Percentiles rank a stretch among this genome's conserved stretches.
Evolutionary conservation across 2,329 filamentous ascomycete species (phyloP).

Genomic region (Epichloe elymi): DNA sequence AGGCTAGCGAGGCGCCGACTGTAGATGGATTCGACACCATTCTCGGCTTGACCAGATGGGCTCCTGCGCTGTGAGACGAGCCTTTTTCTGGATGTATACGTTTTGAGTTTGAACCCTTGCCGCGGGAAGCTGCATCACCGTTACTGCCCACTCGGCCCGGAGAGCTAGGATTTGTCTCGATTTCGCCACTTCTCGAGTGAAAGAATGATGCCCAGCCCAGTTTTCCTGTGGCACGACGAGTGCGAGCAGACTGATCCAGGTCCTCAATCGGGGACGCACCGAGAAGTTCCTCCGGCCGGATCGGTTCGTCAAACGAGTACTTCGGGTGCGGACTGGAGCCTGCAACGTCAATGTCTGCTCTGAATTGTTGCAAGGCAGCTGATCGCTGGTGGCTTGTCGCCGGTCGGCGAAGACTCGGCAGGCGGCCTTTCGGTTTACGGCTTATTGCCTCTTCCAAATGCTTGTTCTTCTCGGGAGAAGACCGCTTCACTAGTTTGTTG

Average conservation of each 20-base stretch:
- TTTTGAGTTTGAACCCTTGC: slow-evolving; percentile 12
- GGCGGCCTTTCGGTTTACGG: slow-evolving; percentile 43
- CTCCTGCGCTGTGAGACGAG: slow-evolving; percentile 10
- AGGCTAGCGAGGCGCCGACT: slow-evolving; percentile 11
- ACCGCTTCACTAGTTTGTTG: slow-evolving; percentile 69
- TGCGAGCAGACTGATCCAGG: slow-evolving; percentile 6
- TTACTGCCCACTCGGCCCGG: slow-evolving; percentile 11
- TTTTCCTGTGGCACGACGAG: background rate
- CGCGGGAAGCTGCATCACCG: slow-evolving; percentile 14
- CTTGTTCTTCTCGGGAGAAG: slow-evolving; percentile 37
- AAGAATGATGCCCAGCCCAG: slow-evolving; percentile 44
- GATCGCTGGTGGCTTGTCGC: slow-evolving; percentile 71
- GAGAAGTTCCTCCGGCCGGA: slow-evolving; percentile 17
- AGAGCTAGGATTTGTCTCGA: slow-evolving; percentile 10
- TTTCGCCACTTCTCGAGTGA: slow-evolving; percentile 27
- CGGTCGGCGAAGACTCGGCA: slow-evolving; percentile 55
- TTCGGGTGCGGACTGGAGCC: slow-evolving; percentile 14
- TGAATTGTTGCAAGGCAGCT: slow-evolving; percentile 49
- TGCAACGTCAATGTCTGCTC: slow-evolving; percentile 17
- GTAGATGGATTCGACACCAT: slow-evolving; percentile 20
- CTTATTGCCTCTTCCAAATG: slow-evolving; percentile 26
- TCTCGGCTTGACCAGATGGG: slow-evolving; percentile 24
- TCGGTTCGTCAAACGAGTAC: slow-evolving; percentile 23
- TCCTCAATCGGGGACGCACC: slow-evolving; percentile 14
- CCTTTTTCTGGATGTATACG: slow-evolving; percentile 16